Base-by-base conservation (phyloP, 2,329 filamentous ascomycete species). In the Penicillium sp. region DNA sequence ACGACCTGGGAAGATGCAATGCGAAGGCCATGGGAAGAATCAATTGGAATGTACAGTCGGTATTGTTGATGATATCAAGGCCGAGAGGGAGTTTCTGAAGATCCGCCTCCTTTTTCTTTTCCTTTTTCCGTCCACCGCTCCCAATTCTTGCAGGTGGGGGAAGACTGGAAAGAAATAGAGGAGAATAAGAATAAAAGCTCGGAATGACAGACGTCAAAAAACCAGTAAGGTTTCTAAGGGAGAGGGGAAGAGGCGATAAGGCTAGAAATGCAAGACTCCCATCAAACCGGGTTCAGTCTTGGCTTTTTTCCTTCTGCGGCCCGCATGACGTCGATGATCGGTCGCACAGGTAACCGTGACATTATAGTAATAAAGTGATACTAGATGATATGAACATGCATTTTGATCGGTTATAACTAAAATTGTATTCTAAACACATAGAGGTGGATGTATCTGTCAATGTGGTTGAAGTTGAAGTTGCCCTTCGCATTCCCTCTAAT, bases 1-100 rank as follows among this genome's bases (percentile, higher is more conserved):
- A 45, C 10, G 11, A 31, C 5, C 13, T 45, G 16, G 3, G 42
- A 16, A 10, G 28, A 45, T 45, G 28, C 18, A 45, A 45, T 45
- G 28, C 36, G 31, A 46, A 50, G 39, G 51, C 46, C 51, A 50
- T 54, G 29, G 26, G 26, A 39, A 29, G 23, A 23, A n/a, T n/a
- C 23, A n/a, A 29, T 40, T 48, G 46, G 9, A 23, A 45, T 29
- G 26, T 31, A 29, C 31, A 33, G 24, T 13, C 29, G 21, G 13
- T 42, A 8, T 23, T 23, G 37, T 23, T 42, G 13, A 8, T 42
- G 19, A 9, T 19, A 26, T 1, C 7, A 7, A 42, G 21, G 13
- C n/a, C 37, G 13, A 16, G 16, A 24, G 36, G 23, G 5, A 19
- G 18, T 19, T n/a, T n/a, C 11, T 19, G 21, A 14, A 29, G 18